Percentiles rank a stretch among this genome's conserved stretches.
These are phyloP conservation scores for Penicillium glabrum DNA, from an alignment of 2,329 filamentous ascomycete genomes.

Conservation along the genomic window DNA sequence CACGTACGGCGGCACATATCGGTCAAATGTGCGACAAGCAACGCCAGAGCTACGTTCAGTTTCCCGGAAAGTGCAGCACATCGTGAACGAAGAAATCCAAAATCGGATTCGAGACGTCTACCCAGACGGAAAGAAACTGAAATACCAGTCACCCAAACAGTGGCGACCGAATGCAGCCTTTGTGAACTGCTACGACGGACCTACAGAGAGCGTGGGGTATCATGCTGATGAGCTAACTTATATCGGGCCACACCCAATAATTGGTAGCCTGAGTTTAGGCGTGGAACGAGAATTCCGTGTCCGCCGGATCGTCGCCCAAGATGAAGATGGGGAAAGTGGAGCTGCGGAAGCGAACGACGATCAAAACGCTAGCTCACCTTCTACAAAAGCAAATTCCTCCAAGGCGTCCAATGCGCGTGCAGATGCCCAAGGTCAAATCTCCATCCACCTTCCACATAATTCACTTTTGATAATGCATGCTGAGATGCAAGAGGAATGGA, in stretches of 20 bases:
- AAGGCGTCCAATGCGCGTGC: slow-evolving; percentile 31
- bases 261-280: slow-evolving; percentile 85
- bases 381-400: not conserved
- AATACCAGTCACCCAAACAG: slow-evolving; percentile 67
- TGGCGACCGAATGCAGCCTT: slow-evolving; percentile 91
- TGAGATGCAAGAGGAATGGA: slow-evolving; percentile 97
- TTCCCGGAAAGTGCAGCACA: slow-evolving; percentile 66
- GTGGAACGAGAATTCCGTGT: slow-evolving; percentile 94
- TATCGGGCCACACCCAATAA: slow-evolving; percentile 81
- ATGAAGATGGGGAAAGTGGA: slow-evolving; percentile 36
- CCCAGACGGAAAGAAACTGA: slow-evolving; percentile 69
- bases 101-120: slow-evolving; percentile 68
- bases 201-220: slow-evolving; percentile 80
- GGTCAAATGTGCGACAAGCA: slow-evolving; percentile 74
- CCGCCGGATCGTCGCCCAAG: slow-evolving; percentile 66
- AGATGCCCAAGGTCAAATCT: slow-evolving; percentile 79
- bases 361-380: slow-evolving; percentile 3
- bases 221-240: slow-evolving; percentile 94
- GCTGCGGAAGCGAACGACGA: slow-evolving; percentile 45
- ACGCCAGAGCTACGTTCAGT: slow-evolving; percentile 73
- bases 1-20: slow-evolving; percentile 75
- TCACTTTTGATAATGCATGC: slow-evolving; percentile 94
- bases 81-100: slow-evolving; percentile 76
- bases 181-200: slow-evolving; percentile 89
- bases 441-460: slow-evolving; percentile 92